phyloP scores from a whole-genome alignment of 2,329 filamentous ascomycete genomes.

The Fusarium praegraminearum region DNA sequence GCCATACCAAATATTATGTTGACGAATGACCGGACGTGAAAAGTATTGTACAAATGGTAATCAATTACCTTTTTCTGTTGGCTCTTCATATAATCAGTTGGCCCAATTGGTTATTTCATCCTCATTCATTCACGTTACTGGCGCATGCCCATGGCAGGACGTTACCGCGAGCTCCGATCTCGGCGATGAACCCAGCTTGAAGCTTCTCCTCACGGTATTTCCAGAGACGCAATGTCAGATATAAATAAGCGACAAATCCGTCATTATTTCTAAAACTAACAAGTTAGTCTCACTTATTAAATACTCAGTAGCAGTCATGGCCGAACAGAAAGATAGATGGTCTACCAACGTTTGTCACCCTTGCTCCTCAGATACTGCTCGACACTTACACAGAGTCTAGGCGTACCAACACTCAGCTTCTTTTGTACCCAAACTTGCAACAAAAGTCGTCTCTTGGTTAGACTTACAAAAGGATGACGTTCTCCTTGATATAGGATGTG shows the following conservation, averaged over 20 bases:
- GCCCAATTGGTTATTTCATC: not conserved
- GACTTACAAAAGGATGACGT: constrained; percentile 68
- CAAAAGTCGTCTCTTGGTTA: constrained; percentile 69
- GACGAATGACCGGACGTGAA: not conserved
- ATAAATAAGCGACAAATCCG: constrained; percentile 28
- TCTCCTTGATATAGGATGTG: constrained; percentile 73
- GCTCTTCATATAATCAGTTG: not conserved
- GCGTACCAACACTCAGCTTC: constrained; percentile 71
- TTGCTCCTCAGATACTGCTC: not conserved
- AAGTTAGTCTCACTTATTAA: not conserved
- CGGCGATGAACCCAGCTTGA: constrained; percentile 27
- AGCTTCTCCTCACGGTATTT: constrained; percentile 35
- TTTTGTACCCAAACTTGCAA: constrained; percentile 72
- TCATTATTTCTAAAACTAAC: not conserved
- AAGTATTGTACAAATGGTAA: not conserved
- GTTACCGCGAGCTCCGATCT: constrained; percentile 43
- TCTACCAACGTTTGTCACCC: constrained; percentile 43
- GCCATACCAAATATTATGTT: not conserved
- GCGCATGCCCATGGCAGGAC: not conserved
- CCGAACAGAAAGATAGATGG: constrained; percentile 48
- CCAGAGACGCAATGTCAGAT: constrained; percentile 3
- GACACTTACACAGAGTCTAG: constrained; percentile 51
- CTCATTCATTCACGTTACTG: not conserved
- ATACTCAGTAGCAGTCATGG: constrained; percentile 27
- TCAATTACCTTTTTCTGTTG: not conserved